These are phyloP conservation scores for Phytophthora ohioensis DNA, from an alignment of 352 stramenopile genomes.

Conservation along the genomic window DNA sequence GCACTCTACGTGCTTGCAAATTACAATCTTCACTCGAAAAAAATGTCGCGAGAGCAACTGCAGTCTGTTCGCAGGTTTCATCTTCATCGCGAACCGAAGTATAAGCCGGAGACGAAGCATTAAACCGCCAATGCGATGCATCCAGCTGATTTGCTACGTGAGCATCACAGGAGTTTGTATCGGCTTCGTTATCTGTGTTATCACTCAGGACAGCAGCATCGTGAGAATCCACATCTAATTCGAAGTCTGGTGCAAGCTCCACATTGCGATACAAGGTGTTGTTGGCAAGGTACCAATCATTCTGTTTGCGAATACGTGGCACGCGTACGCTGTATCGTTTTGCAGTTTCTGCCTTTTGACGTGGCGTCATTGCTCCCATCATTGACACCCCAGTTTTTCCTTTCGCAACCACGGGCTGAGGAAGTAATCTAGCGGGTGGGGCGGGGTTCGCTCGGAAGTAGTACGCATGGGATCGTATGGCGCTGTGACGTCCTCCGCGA, in stretches of 20 bases:
- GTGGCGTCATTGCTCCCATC: constrained; percentile 25
- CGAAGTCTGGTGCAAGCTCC: background rate
- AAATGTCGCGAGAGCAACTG: constrained; percentile 7
- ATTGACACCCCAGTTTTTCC: constrained; percentile 26
- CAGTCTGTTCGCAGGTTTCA: constrained; percentile 8
- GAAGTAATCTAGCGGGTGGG: constrained; percentile 5
- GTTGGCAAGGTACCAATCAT: constrained; percentile 12
- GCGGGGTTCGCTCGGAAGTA: constrained; percentile 27
- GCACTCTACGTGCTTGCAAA: background rate
- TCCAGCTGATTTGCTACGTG: background rate
- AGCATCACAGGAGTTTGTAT: background rate
- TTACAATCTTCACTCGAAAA: constrained; percentile 3
- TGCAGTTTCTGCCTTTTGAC: constrained; percentile 25
- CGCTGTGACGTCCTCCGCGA: constrained; percentile 17
- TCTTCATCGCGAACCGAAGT: background rate
- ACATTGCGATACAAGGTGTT: constrained; percentile 3
- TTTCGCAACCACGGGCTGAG: constrained; percentile 4
- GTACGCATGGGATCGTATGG: constrained; percentile 32
- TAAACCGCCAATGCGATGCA: constrained; percentile 2
- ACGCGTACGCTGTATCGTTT: constrained; percentile 23
- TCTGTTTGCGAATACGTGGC: constrained; percentile 3
- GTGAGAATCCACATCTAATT: background rate
- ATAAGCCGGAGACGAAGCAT: constrained; percentile 4
- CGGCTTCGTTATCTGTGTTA: background rate
- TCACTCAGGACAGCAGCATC: background rate